These are phyloP conservation scores for Aspergillus indologenus DNA, from an alignment of 495 filamentous ascomycete genomes.

Conservation along the genomic window DNA sequence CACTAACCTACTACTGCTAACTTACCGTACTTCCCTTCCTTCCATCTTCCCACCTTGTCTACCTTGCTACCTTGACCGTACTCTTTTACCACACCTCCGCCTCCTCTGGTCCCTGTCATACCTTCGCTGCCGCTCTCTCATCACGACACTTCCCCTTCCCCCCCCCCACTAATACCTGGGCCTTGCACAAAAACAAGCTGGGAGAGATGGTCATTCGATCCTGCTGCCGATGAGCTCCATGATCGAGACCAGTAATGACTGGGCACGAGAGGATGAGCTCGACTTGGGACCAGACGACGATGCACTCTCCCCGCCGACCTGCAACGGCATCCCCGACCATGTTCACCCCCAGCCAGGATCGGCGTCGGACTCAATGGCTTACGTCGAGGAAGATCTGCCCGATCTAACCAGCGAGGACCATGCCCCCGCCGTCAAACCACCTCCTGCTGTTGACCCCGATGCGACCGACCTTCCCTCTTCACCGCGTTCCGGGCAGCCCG, in stretches of 20 bases:
- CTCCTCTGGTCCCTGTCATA: neutral
- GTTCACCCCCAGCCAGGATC: slow-evolving; percentile 9
- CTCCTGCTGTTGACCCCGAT: slow-evolving; percentile 9
- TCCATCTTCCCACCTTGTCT: neutral
- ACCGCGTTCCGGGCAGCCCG: slow-evolving; percentile 21
- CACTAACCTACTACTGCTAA: too few relatives aligned
- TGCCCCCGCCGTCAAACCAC: slow-evolving; percentile 6
- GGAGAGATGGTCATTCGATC: slow-evolving; percentile 46
- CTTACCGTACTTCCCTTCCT: too few relatives aligned
- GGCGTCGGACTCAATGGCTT: slow-evolving; percentile 17
- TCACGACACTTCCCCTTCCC: neutral
- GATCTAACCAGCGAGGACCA: slow-evolving; percentile 27
- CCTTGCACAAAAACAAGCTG: slow-evolving; percentile 3
- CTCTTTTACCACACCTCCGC: neutral
- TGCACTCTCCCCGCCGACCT: slow-evolving; percentile 20
- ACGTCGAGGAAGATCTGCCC: slow-evolving; percentile 30
- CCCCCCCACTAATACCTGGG: too few relatives aligned
- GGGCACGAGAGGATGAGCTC: slow-evolving; percentile 48
- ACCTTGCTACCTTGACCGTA: too few relatives aligned
- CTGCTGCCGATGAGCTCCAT: slow-evolving; percentile 50
- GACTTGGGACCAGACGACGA: slow-evolving; percentile 41
- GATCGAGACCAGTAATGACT: slow-evolving; percentile 45
- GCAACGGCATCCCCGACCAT: slow-evolving; percentile 25
- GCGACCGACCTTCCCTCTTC: slow-evolving; percentile 18
- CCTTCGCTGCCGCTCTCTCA: neutral